Percentiles rank a stretch among this genome's conserved stretches.
phyloP scores from a whole-genome alignment of 2,329 filamentous ascomycete genomes.

The Paecilomyces niveus region DNA sequence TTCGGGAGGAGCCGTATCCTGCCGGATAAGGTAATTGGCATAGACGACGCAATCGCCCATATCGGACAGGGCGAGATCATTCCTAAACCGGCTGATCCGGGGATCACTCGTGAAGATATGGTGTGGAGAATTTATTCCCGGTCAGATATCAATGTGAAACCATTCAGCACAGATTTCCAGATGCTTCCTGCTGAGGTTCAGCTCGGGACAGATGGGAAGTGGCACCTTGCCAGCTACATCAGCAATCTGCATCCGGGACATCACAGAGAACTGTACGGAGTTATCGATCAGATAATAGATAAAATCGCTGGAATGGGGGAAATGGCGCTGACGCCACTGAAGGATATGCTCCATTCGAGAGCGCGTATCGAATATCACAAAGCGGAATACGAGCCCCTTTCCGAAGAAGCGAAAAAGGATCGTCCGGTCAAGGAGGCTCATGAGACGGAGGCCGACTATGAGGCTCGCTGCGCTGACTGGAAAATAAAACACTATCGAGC shows the following conservation, averaged over 20 bases:
- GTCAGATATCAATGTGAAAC: constrained; percentile 19
- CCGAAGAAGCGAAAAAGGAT: constrained; percentile 10
- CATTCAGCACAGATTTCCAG: constrained; percentile 34
- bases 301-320: constrained; percentile 18
- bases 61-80: constrained; percentile 19
- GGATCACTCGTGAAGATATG: constrained; percentile 24
- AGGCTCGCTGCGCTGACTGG: constrained; percentile 18
- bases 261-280: constrained; percentile 26
- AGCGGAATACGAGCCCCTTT: constrained; percentile 19
- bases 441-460: constrained; percentile 17
- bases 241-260: constrained; percentile 39
- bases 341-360: constrained; percentile 24
- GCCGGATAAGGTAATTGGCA: constrained; percentile 14
- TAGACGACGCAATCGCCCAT: constrained; percentile 17
- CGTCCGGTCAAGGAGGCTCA: constrained; percentile 6
- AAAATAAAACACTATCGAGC: constrained; percentile 13
- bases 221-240: constrained; percentile 36
- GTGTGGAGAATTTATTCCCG: constrained; percentile 20
- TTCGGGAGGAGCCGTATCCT: constrained; percentile 26
- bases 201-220: constrained; percentile 18
- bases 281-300: constrained; percentile 32
- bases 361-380: constrained; percentile 23
- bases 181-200: constrained; percentile 39
- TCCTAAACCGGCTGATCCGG: constrained; percentile 17
- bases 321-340: constrained; percentile 21